Evolutionary conservation across 2,329 filamentous ascomycete species (phyloP), one percentile per base, ranked within the genome.

Genomic region (Venturiaceae sp.): DNA sequence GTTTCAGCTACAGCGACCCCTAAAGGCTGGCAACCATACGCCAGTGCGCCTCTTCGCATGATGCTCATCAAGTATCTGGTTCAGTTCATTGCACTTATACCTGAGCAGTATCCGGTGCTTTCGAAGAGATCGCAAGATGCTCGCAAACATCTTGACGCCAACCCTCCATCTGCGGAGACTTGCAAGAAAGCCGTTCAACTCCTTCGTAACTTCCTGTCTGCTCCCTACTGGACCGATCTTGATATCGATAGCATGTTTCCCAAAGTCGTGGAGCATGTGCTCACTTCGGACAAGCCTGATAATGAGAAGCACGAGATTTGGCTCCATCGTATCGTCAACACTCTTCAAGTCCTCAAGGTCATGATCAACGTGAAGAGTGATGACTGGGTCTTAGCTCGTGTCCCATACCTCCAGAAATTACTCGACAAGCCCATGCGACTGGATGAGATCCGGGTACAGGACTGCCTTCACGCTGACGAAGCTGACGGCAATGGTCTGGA

Each of bases 51-150:
- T 14, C 83, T 88, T 57, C 83, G 92, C 21, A 81, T 85, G 46
- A 87, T 90, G 71, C 87, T 99, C 77, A 82, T 96, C 53, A 96
- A 96, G 72, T 99, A 97, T 67, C 81, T 99, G 33, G 88, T 97
- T 32, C 89, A 94, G 61, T 97, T 97, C 72, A 96, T 97, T 64
- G 92, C 91, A 1, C 88, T 90, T 55, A 79, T 96, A 23, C 87
- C 88, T 19, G 94, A 97, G 71, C 84, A 92, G 34, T 96, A 88
- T 69, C 85, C 85, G 21, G 82, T 91, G 23, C 86, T 86, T 14
- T 88, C 87, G 23, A 80, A 83, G 14, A 87, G 85, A 65, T 63
- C 62, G 53, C 79, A 83, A 44, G 82, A 83, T 53, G 84, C 69
- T 41, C 64, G 66, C 66, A 52, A 70, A 73, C 44, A 74, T 76